Evolutionary conservation across 2,329 filamentous ascomycete species (phyloP), one percentile per base, ranked within the genome.

Genomic region (Tothia fuscella): DNA sequence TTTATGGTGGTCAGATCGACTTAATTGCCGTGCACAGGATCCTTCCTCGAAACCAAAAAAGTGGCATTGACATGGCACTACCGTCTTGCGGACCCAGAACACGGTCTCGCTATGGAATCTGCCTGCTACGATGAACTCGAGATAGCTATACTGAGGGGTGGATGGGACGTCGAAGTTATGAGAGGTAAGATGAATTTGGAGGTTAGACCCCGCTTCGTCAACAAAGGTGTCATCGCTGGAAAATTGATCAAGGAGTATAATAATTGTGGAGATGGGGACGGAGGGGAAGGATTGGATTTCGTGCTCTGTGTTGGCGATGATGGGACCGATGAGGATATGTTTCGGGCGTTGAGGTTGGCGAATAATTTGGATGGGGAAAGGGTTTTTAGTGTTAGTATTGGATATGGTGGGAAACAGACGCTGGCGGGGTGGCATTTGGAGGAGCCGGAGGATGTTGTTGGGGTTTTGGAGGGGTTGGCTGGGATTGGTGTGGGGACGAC

Each of bases 11-110:
- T n/a, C n/a, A n/a, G n/a, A n/a, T n/a, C n/a, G n/a, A n/a, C 10
- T 25, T 17, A n/a, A 34, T 83, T 82, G 87, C 5, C n/a, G n/a
- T n/a, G n/a, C n/a, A n/a, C n/a, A n/a, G n/a, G n/a, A n/a, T 89
- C 87, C 0, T 93, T 93, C 57, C 87, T 95, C 47, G 91, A 98
- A 62, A 78, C 82, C 46, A 98, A 98, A 64, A 82, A 87, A 48
- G 91, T 93, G 49, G 88, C 91, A 4, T 66, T 96, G 37, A 96
- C 91, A 3, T 96, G 91, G 91, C 91, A 98, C 58, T 98, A 96
- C 62, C 84, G 91, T 30, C 78, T 85, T 21, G 86, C 86, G 1
- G 86, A 95, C 54, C 86, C 85, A 1, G 84, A 93, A 51, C 83
- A 83, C 48, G 89, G 86, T 14, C 63, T 76, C 0, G 82, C 84